phyloP scores from a whole-genome alignment of 139 green algal genomes.

The Chlorokybus atmophyticus region DNA sequence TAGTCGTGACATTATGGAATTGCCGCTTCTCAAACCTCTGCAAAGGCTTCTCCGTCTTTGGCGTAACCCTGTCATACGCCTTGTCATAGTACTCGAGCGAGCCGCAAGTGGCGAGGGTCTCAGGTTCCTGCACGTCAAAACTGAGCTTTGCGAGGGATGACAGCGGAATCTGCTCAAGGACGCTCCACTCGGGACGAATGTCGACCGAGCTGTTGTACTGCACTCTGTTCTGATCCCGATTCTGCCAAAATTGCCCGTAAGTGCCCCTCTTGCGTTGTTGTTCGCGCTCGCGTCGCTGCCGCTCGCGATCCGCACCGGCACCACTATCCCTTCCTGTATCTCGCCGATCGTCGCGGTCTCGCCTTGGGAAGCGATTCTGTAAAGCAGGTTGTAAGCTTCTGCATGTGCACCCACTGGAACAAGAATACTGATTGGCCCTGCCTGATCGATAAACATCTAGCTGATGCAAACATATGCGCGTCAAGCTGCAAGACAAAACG shows the following conservation, averaged over 20 bases:
- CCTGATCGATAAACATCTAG: too few species aligned
- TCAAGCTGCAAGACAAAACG: too few species aligned
- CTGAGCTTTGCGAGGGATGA: constrained; percentile 65
- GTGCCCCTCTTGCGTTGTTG: constrained; percentile 34
- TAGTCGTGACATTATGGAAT: constrained; percentile 64
- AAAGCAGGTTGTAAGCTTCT: too few species aligned
- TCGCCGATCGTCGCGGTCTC: constrained; percentile 23
- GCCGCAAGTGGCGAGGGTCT: constrained; percentile 44
- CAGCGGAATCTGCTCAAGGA: constrained; percentile 86
- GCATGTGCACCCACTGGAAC: too few species aligned
- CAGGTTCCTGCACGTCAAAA: constrained; percentile 34
- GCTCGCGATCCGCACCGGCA: constrained; percentile 31
- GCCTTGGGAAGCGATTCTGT: constrained; percentile 28
- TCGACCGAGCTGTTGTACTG: constrained; percentile 48
- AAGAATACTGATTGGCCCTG: too few species aligned
- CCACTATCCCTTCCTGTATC: constrained; percentile 24
- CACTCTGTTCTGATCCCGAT: constrained; percentile 37
- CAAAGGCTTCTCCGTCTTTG: constrained; percentile 56
- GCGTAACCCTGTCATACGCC: constrained; percentile 66
- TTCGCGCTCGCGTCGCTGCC: constrained; percentile 38
- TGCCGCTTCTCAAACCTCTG: constrained; percentile 43
- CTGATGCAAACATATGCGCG: too few species aligned
- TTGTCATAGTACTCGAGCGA: constrained; percentile 81
- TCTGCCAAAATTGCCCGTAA: constrained; percentile 31
- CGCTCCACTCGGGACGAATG: constrained; percentile 80